A percentile compares a stretch with the other conserved stretches of the same genome.
Evolutionary conservation across 2,329 filamentous ascomycete genomes (phyloP).

Genomic region (Trichoderma harzianum): DNA sequence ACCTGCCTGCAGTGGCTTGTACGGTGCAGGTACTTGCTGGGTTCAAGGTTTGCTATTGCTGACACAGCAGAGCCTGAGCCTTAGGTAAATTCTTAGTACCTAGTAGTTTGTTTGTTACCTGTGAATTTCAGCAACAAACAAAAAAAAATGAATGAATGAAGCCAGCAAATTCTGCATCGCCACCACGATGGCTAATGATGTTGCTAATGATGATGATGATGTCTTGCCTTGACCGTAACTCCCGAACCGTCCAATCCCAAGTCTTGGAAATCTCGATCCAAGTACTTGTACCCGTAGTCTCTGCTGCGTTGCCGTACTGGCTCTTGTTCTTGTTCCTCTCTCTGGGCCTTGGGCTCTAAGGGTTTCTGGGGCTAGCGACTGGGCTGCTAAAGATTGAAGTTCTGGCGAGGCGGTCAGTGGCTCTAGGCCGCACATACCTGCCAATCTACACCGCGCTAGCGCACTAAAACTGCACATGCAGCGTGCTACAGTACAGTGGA

Average conservation of each 20-base stretch:
- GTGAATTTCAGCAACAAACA: not conserved
- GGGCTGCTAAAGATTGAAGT: not conserved
- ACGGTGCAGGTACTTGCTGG: not conserved
- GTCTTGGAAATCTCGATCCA: not conserved
- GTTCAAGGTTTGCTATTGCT: not conserved
- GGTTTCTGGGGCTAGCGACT: not conserved
- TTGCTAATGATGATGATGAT: not conserved
- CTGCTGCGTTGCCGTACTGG: not conserved
- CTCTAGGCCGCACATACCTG: not conserved
- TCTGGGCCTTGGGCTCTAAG: not conserved
- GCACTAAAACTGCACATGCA: not conserved
- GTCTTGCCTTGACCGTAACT: not conserved
- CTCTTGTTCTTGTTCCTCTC: not conserved
- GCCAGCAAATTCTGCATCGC: not conserved
- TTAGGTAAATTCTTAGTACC: not conserved
- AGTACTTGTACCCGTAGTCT: not conserved
- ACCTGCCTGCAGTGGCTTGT: not conserved
- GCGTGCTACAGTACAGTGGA: not conserved
- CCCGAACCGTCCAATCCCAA: not conserved
- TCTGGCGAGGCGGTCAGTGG: slow-evolving; percentile 3
- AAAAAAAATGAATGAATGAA: not conserved
- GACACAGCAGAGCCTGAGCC: not conserved
- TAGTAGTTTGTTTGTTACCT: not conserved
- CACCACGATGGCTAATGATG: not conserved
- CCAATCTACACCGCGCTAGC: not conserved